phyloP scores from a whole-genome alignment of 2,329 filamentous ascomycete genomes.

The Pseudomassariella vexata region DNA sequence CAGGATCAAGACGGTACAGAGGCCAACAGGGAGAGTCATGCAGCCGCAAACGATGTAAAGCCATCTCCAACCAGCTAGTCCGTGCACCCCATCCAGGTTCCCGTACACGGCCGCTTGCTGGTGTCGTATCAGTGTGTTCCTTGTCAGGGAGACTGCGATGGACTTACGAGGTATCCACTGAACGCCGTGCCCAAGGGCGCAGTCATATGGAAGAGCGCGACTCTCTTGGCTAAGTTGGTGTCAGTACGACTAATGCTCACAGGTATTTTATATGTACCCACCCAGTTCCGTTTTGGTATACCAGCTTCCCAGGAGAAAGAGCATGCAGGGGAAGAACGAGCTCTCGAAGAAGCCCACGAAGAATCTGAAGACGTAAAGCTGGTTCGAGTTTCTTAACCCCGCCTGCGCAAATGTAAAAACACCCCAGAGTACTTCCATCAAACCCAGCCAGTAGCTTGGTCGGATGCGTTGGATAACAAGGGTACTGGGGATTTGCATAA shows the following conservation, averaged over 20 bases:
- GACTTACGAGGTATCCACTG: constrained; percentile 4
- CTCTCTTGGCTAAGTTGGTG: constrained; percentile 3
- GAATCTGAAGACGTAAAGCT: constrained; percentile 6
- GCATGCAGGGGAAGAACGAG: constrained; percentile 4
- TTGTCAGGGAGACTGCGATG: not conserved
- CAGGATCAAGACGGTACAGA: constrained; percentile 4
- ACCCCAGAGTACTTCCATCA: constrained; percentile 4
- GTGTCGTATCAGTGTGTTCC: not conserved
- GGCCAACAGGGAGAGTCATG: constrained; percentile 3
- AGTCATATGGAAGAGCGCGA: constrained; percentile 6
- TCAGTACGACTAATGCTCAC: no score
- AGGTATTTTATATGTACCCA: not conserved
- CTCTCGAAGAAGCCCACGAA: constrained; percentile 6
- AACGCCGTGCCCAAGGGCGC: constrained; percentile 5
- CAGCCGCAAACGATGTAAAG: constrained; percentile 6
- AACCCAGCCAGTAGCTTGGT: constrained; percentile 7
- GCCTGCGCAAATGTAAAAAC: constrained; percentile 6
- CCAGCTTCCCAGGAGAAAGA: constrained; percentile 4
- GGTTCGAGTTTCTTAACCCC: constrained; percentile 1
- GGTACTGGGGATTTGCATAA: constrained; percentile 25
- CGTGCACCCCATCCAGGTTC: constrained; percentile 3
- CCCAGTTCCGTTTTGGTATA: constrained; percentile 7
- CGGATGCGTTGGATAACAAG: constrained; percentile 21
- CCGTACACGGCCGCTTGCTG: constrained; percentile 6
- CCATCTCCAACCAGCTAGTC: constrained; percentile 5